These are phyloP conservation scores for Scutellospora calospora DNA, from an alignment of 371 early-diverging fungal species.

Conservation along the genomic window DNA sequence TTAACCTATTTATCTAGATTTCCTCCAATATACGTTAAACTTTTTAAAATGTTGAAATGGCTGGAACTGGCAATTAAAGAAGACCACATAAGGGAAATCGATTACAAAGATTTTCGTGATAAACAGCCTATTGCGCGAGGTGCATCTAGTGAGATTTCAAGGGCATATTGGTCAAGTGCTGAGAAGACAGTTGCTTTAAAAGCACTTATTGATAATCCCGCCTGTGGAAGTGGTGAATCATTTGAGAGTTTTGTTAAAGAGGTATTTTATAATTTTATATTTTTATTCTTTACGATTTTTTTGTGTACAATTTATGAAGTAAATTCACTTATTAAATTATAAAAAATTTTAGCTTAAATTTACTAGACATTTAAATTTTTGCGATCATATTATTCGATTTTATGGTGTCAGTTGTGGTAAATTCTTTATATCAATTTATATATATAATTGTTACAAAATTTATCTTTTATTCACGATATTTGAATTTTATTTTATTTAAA, in stretches of 20 bases:
- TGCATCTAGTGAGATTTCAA: slow-evolving; percentile 5
- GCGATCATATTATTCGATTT: slow-evolving; percentile 30
- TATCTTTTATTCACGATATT: not conserved
- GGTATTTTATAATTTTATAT: not conserved
- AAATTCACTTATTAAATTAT: not conserved
- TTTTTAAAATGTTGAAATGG: too few species aligned
- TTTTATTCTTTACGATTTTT: not conserved
- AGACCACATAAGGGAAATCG: not conserved
- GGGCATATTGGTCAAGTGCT: not conserved
- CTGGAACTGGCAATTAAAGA: not conserved
- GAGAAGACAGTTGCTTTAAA: slow-evolving; percentile 26
- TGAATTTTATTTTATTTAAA: not conserved
- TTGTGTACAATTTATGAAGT: not conserved
- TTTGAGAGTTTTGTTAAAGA: slow-evolving; percentile 6
- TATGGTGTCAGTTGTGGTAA: slow-evolving; percentile 37
- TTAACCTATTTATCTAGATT: too few species aligned
- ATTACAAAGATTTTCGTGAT: not conserved
- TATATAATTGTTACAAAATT: not conserved
- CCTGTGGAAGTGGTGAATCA: not conserved
- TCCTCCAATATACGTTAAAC: too few species aligned
- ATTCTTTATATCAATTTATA: not conserved
- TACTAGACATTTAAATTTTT: slow-evolving; percentile 7
- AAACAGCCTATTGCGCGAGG: not conserved
- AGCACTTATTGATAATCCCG: not conserved
- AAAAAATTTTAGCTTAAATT: slow-evolving; percentile 9